Evolutionary conservation across 176 grass and related monocot genomes (phyloP), one percentile per base, ranked within the genome.

Genomic region (Aegilops sharonensis): DNA sequence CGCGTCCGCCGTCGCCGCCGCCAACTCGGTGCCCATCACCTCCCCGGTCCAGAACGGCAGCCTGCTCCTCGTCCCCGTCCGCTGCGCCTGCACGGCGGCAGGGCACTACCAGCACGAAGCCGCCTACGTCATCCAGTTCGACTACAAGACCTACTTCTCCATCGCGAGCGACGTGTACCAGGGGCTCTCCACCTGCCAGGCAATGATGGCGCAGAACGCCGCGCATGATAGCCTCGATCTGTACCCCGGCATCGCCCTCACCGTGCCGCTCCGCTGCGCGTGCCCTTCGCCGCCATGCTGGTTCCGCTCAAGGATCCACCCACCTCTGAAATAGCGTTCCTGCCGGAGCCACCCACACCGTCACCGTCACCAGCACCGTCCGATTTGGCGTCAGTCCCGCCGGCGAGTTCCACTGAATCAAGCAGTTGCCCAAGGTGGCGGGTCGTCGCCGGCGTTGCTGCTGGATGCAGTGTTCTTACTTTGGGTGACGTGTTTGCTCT

Each of bases 261-360:
- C 72, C 23, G 72, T 75, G 72, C 92, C 92, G 77, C 90, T 97
- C 13, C 88, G 95, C 54, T 97, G 92, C 78, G 95, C 95, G 36
- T 97, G 92, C 59, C 92, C 95, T 6, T 91, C 64, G 64, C 95
- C 9, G 93, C 95, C n/a, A 71, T 97, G 60, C 90, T 97, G 60
- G 37, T 97, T n/a, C 95, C 92, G 7, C 57, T 94, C 4, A 64
- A 39, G 25, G 74, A 72, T 25, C 61, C 23, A 70, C 92, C 95
- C 68, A 40, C 56, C 54, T 81, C 95, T 66, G 81, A 72, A 73
- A 74, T 97, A 11, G 66, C 52, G 42, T 30, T 89, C 12, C 47
- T 89, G 14, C 63, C 84, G 1, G 59, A 85, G 6, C 80, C 91
- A 13, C 89, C 92, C 11, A 83, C 88, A 2, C 72, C 88, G 1